Evolutionary conservation across 371 early-diverging fungal species (phyloP), one percentile per base, ranked within the genome.

Genomic region (Cokeromyces recurvatus): DNA sequence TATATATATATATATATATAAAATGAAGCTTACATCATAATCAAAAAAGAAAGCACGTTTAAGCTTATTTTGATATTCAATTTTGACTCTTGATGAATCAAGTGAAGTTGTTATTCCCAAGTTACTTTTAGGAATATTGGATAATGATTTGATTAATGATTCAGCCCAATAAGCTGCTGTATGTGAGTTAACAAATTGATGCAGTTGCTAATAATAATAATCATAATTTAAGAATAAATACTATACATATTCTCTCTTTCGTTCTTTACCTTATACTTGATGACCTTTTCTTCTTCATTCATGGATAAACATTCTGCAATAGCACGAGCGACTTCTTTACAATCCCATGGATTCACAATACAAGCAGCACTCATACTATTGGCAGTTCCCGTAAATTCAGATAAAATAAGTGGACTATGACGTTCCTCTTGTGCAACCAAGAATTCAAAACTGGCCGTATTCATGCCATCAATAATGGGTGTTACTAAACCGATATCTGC

Each of bases 391-490:
- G 97, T 92, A 71, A 96, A 95, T 68, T 99, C 95, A 44, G 90
- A 89, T 38, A 99, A 66, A 16, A 99, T 92, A 36, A 99, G 73
- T 14, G 95, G 91, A 0, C 94, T 93, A 48, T 86, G 74, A 46
- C 87, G 87, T 31, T 91, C 88, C 43, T 91, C 89, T 66, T 98
- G 98, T 71, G 95, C 97, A 24, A 97, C 86, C 37, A 99, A 82
- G 68, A 91, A 99, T 68, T 99, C 99, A 51, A 97, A 90, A 36
- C 93, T 89, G 1, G 97, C 95, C 6, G 99, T 88, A 69, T 99
- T 99, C 99, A 99, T 98, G 32, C 99, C 99, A 62, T 99, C 99
- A 19, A 95, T 82, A 11, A 99, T 75, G 29, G 92, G 86, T 5
- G 99, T 99, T 42, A 99, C 92, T 17, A 99, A 62, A 14, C 92